A percentile compares a stretch with the other conserved stretches of the same genome.
These are phyloP conservation scores for Reutealis trisperma DNA, from an alignment of 345 rosid species.

Conservation along the genomic window DNA sequence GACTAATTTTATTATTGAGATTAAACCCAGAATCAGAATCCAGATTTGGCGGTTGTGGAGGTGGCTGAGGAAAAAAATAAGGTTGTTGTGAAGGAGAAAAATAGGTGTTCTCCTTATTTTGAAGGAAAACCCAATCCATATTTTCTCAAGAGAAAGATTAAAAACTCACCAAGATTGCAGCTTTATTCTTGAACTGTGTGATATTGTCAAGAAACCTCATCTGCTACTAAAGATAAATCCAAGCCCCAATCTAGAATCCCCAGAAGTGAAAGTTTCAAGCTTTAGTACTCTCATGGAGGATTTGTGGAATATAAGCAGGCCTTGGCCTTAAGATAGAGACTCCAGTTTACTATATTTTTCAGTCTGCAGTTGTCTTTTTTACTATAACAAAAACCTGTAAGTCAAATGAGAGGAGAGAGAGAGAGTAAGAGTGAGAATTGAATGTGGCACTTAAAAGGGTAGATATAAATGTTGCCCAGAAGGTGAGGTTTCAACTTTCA, in stretches of 20 bases:
- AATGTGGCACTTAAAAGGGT: slow-evolving; percentile 19
- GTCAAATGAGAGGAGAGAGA: background rate
- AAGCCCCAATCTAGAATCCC: slow-evolving; percentile 5
- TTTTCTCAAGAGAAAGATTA: slow-evolving; percentile 4
- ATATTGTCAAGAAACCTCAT: slow-evolving; percentile 19
- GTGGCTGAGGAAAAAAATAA: slow-evolving; percentile 26
- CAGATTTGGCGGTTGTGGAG: slow-evolving; percentile 31
- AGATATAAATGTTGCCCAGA: slow-evolving; percentile 31
- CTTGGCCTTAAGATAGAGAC: background rate
- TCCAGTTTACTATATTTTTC: background rate
- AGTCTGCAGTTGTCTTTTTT: background rate
- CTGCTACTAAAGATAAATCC: slow-evolving; percentile 18
- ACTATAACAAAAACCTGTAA: background rate
- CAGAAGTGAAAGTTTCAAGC: background rate
- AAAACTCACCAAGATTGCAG: slow-evolving; percentile 33
- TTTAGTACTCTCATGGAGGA: background rate
- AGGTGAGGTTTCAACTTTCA: slow-evolving; percentile 16
- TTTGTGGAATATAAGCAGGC: background rate
- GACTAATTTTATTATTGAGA: slow-evolving; percentile 71
- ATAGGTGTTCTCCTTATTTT: slow-evolving; percentile 29
- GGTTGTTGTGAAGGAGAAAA: slow-evolving; percentile 42
- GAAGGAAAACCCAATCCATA: slow-evolving; percentile 45
- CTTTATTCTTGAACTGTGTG: slow-evolving; percentile 29
- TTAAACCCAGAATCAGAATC: slow-evolving; percentile 40
- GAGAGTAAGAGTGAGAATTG: slow-evolving; percentile 26